Evolutionary conservation across 257 asterid species (phyloP), one percentile per base, ranked within the genome.

Genomic region (Cruciata laevipes): DNA sequence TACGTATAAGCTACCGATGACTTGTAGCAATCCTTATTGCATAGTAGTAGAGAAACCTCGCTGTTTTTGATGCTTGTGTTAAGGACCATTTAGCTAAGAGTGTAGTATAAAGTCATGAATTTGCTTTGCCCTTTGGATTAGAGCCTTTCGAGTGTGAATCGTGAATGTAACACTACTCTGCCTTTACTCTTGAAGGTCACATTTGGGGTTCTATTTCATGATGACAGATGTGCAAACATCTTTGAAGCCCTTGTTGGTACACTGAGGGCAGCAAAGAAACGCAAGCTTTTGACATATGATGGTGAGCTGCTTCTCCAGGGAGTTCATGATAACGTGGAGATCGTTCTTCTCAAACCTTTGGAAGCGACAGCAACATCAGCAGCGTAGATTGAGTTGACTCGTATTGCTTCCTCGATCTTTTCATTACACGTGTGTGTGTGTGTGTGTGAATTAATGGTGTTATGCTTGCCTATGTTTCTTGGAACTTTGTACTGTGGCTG

Each of bases 231-330:
- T 61, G 99, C 97, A 23, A 90, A 94, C 91, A 85, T 94, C 78
- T 94, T 94, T 68, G 97, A 94, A 82, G 97, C 97, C 63, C 86
- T 94, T 23, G 97, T 94, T 59, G 99, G 99, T 69, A 94, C 99
- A 33, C 25, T 94, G 63, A 96, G 97, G 27, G 99, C 99, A 35
- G 99, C 96, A 1, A 94, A 94, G 85, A 94, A 68, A 74, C 89
- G 96, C 65, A 90, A 90, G 70, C 7, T 90, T 20, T 32, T 94
- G 32, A 78, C 97, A 1, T 94, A 94, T 35, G 97, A 94, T 25
- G 97, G 99, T 24, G 99, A 94, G 74, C 77, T 94, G 37, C 86
- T 94, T 67, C 73, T 94, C 74, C 99, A 94, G 80, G 97, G 99
- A 23, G 99, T 94, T 67, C 97, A 94, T 57, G 97, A 90, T 64